These are phyloP conservation scores for Lactarius tabidus DNA, from an alignment of 768 basidiomycete genomes.

Conservation along the genomic window DNA sequence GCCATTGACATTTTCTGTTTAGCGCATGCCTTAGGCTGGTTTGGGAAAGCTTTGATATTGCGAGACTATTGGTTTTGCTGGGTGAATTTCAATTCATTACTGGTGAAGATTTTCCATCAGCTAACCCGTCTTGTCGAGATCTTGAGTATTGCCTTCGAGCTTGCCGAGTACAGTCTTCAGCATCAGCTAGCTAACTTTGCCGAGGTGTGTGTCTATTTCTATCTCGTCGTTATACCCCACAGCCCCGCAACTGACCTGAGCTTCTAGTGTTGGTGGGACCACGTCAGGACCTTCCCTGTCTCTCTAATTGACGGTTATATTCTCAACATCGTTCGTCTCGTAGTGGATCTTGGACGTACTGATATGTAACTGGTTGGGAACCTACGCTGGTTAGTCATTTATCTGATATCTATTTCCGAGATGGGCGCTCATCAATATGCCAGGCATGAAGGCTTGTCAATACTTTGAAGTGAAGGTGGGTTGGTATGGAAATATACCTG, in stretches of 20 bases:
- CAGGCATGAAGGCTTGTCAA: slow-evolving; percentile 85
- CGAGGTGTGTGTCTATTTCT: slow-evolving; percentile 51
- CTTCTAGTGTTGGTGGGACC: slow-evolving; percentile 86
- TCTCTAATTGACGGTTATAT: slow-evolving; percentile 4
- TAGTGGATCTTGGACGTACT: slow-evolving; percentile 88
- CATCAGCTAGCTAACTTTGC: slow-evolving; percentile 87
- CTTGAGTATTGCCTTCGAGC: slow-evolving; percentile 80
- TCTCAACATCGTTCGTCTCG: slow-evolving; percentile 9
- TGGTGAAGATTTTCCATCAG: slow-evolving; percentile 11
- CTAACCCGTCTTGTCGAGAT: slow-evolving; percentile 46
- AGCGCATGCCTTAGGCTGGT: slow-evolving; percentile 85
- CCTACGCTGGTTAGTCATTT: slow-evolving; percentile 57
- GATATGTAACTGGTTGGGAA: slow-evolving; percentile 85
- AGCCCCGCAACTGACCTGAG: slow-evolving; percentile 24
- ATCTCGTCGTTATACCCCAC: slow-evolving; percentile 20
- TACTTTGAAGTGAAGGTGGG: slow-evolving; percentile 69
- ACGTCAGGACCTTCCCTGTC: slow-evolving; percentile 47
- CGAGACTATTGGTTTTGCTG: slow-evolving; percentile 95
- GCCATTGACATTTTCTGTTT: slow-evolving; percentile 85
- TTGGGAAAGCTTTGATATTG: slow-evolving; percentile 85
- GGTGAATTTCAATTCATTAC: slow-evolving; percentile 43
- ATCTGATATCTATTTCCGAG: slow-evolving; percentile 28
- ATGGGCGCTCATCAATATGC: slow-evolving; percentile 16
- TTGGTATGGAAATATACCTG: slow-evolving; percentile 8
- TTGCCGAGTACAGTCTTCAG: slow-evolving; percentile 84